Conservation (phyloP, 345 rosid genomes). For the Acer saccharum region DNA sequence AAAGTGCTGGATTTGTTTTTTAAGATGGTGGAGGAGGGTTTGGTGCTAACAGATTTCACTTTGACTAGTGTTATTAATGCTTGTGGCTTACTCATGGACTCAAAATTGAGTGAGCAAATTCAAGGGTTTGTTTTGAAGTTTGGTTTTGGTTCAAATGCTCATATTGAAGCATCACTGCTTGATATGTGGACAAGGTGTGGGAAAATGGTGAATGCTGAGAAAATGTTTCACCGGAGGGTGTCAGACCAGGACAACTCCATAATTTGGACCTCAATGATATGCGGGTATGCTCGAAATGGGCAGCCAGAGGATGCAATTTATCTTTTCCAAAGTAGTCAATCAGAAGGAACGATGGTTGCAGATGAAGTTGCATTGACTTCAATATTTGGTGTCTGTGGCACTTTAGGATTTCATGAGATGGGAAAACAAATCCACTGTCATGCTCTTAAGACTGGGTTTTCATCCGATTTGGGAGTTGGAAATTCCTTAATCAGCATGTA, state of each 20-base stretch:
- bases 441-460: constrained; percentile 57
- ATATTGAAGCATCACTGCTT: constrained; percentile 65
- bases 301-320: constrained; percentile 68
- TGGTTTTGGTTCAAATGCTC: constrained; percentile 57
- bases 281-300: constrained; percentile 77
- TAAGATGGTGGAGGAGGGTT: constrained; percentile 54
- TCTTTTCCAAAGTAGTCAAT: constrained; percentile 39
- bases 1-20: constrained; percentile 53
- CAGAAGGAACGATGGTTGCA: constrained; percentile 45
- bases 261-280: constrained; percentile 66
- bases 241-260: constrained; percentile 42
- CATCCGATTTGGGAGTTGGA: constrained; percentile 53
- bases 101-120: constrained; percentile 60
- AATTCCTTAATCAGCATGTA: constrained; percentile 80
- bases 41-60: constrained; percentile 63
- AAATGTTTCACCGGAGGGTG: constrained; percentile 59
- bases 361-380: constrained; percentile 70
- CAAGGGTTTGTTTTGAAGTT: constrained; percentile 73
- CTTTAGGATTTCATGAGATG: constrained; percentile 64
- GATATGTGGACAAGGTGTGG: constrained; percentile 86
- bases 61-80: constrained; percentile 64
- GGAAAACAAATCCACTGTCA: constrained; percentile 72
- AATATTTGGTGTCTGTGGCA: constrained; percentile 64
- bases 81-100: constrained; percentile 54
- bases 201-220: constrained; percentile 74